Base-by-base conservation (phyloP, 176 grass and related monocot species). In the Otatea glauca region DNA sequence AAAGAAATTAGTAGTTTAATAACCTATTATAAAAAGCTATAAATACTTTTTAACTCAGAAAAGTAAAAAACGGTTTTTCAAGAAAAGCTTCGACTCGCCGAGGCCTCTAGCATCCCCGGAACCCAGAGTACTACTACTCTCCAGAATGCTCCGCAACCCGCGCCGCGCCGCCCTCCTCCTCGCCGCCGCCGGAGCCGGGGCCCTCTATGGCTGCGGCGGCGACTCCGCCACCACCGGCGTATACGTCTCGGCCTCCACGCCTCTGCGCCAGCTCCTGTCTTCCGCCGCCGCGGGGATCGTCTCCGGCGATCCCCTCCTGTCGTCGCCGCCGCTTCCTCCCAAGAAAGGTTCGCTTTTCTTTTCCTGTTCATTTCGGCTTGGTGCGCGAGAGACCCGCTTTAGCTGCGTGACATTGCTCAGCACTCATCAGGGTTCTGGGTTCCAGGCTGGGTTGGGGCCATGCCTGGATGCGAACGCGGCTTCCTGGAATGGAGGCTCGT, bases 151-250 rank as follows among this genome's bases (percentile, higher is more conserved):
- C 67, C 68, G 74, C 62, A 38, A 6, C 54, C 75, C 54, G 76
- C 87, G 84, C 68, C 48, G 84, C 45, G 45, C 43, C 51, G 80
- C 87, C 70, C 55, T 78, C 56, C 81, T 68, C 62, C 78, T 74
- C 13, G 55, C 73, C 12, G 51, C 63, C 8, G 65, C 63, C 43
- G 54, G 50, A 7, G 45, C 78, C 9, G 72, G 71, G 1, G 64
- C 15, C 62, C 42, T 73, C 70, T 10, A 8, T 45, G 67, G 61
- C 58, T 15, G 25, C 79, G 55, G 34, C 58, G 7, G 2, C 21
- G 53, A 29, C 17, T 49, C 51, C 18, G 53, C 67, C 5, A 14
- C 58, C 73, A 49, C 79, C 54, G 59, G 27, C 65, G 25, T 69
- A 58, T 51, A 43, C 58, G 42, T 70, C 24, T 65, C 72, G 21